Conservation (phyloP, 106 monocot species). For the Alisma plantagoaquatica region DNA sequence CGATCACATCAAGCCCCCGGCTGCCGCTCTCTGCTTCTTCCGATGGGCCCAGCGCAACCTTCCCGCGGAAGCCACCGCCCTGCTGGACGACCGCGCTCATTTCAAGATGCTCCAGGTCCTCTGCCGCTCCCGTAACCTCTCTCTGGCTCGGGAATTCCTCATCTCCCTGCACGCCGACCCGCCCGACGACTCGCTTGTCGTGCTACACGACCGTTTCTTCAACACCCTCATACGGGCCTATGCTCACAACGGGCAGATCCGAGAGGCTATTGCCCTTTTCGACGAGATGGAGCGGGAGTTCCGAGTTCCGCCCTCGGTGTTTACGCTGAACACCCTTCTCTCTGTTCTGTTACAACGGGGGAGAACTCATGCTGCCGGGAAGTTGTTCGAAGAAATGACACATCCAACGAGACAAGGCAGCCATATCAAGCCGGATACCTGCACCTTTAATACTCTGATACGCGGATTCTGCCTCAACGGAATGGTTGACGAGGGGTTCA, state of each 20-base stretch:
- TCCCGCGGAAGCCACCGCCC: slow-evolving; percentile 12
- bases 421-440: slow-evolving; percentile 32
- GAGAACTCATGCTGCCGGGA: slow-evolving; percentile 31
- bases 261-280: slow-evolving; percentile 37
- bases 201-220: slow-evolving; percentile 40
- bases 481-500: slow-evolving; percentile 34
- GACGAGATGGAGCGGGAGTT: slow-evolving; percentile 26
- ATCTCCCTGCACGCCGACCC: slow-evolving; percentile 33
- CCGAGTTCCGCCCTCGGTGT: slow-evolving; percentile 35
- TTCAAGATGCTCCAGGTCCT: slow-evolving; percentile 34
- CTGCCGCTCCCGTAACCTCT: slow-evolving; percentile 30
- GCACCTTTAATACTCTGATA: slow-evolving; percentile 82
- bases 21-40: slow-evolving; percentile 30
- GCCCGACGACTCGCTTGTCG: slow-evolving; percentile 5
- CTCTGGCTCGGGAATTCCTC: slow-evolving; percentile 24
- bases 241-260: slow-evolving; percentile 26
- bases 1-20: slow-evolving; percentile 20
- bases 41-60: slow-evolving; percentile 18
- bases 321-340: slow-evolving; percentile 74
- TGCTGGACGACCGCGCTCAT: slow-evolving; percentile 25
- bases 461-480: slow-evolving; percentile 60
- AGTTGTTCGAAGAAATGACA: slow-evolving; percentile 50
- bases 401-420: neutral
- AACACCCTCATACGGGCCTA: slow-evolving; percentile 55
- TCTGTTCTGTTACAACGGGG: slow-evolving; percentile 50